Percentiles rank a stretch among this genome's conserved stretches.
Conservation (phyloP, 371 early-diverging fungal species). For the Umbelopsis sp. region DNA sequence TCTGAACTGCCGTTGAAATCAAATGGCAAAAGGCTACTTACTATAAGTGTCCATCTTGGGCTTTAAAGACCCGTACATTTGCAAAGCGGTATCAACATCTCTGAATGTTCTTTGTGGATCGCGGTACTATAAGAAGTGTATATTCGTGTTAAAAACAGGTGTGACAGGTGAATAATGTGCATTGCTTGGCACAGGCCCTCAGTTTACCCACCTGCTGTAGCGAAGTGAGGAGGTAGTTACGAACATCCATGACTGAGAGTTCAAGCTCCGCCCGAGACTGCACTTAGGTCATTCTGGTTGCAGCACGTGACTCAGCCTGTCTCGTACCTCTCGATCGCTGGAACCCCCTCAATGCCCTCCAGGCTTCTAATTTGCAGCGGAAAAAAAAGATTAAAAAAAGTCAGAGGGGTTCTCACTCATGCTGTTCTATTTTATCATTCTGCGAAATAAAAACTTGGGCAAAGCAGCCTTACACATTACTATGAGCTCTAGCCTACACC, state of each 20-base stretch:
- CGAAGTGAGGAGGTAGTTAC: slow-evolving; percentile 35
- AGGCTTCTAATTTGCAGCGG: no score
- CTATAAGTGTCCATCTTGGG: slow-evolving; percentile 77
- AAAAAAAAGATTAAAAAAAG: no score
- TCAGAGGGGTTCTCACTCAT: no score
- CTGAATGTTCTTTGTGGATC: slow-evolving; percentile 67
- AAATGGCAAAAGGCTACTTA: slow-evolving; percentile 35
- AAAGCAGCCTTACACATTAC: no score
- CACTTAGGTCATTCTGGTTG: not conserved
- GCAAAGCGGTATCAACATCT: slow-evolving; percentile 72
- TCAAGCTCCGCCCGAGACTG: not conserved
- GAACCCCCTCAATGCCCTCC: no score
- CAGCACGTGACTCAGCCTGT: not conserved
- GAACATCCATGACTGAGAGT: slow-evolving; percentile 26
- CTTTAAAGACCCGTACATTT: slow-evolving; percentile 64
- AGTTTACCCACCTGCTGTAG: slow-evolving; percentile 30
- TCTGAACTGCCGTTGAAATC: not conserved
- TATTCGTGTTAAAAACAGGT: no score
- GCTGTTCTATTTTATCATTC: no score
- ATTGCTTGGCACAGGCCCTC: no score
- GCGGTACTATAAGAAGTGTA: slow-evolving; percentile 53
- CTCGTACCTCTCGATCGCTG: no score
- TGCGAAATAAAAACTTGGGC: no score
- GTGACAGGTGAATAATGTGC: no score
- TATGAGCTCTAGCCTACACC: no score